Evolutionary conservation across 768 basidiomycete species (phyloP), one percentile per base, ranked within the genome.

Genomic region (Podaxis rugospora): DNA sequence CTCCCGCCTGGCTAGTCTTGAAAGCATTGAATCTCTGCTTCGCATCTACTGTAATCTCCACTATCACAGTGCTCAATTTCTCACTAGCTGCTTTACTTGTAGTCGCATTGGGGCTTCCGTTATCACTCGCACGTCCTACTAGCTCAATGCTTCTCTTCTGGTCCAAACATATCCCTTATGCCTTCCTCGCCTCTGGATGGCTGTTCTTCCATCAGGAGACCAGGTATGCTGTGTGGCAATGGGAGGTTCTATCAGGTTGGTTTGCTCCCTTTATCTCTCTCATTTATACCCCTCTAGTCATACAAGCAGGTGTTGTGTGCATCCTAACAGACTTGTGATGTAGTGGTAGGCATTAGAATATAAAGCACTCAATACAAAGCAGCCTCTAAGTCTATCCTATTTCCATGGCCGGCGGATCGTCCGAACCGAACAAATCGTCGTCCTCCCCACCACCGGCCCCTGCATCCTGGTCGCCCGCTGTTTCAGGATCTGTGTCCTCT

Each of bases 61-160:
- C 92, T 39, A 87, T 86, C 28, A 89, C 93, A 14, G 87, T 97
- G 62, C 85, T 97, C 70, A 97, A 98, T 72, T 96, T 96, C 74
- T 93, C 92, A 6, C 86, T 98, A 18, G 92, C 95, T 0, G 85
- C 88, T 21, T 69, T 80, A 21, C 79, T 96, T 16, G 84, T 90
- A 0, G 69, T 89, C 27, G 66, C 83, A 7, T 78, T 93, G 16
- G 85, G 87, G 6, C 44, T 88, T 9, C 89, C 92, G 0, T 78
- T 93, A n/a, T 73, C 83, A 23, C 59, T 81, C 7, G 72, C 78
- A 11, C 73, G 77, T 5, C 66, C 78, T 0, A 68, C 72, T 54
- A 66, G 57, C 0, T 66, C 57, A 39, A 64, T 58, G 7, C 63
- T 57, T 49, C 64, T 63, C 27, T 71, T 74, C 36, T 51, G 71